Evolutionary conservation across 108 stramenopile genomes (phyloP), one percentile per base, ranked within the genome.

Genomic region (Fistulifera solaris): DNA sequence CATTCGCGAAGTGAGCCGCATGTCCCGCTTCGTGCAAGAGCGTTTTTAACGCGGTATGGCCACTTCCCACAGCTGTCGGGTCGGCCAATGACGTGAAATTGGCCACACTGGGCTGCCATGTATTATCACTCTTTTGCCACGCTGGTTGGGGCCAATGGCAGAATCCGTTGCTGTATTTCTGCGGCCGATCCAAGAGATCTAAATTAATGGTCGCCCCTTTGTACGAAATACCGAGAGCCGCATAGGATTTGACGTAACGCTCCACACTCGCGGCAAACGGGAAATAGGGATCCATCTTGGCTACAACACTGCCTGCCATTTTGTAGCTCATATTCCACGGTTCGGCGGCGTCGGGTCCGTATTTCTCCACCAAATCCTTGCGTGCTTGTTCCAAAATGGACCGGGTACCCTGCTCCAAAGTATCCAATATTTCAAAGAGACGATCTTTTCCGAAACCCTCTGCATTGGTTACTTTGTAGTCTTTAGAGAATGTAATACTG

Each of bases 261-360:
- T 76, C 77, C 0, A 80, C 77, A 38, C 68, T 40, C 48, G 78
- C 79, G 7, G 55, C 52, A 50, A 85, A 85, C 1, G 84, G 84
- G 52, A 85, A 85, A 66, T 81, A 85, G 11, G 84, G 80, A 62
- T 85, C 80, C 82, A 85, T 81, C 28, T 80, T 62, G 21, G 71
- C 54, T 17, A 76, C 59, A 35, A 80, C 73, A 66, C 62, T 66
- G n/a, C 82, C 82, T 6, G 76, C 67, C 75, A 81, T 78, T 53
- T 64, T 66, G 47, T 62, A 81, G 14, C 56, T 43, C 11, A 42
- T 65, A 52, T 85, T 85, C 77, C 78, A 81, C 25, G 84, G 80
- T 31, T 76, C 52, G 11, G 78, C 52, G 5, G 80, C 78, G 40
- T 62, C 48, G 7, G 31, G 48, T 38, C 84, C 84, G 40, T 65